Evolutionary conservation across 106 monocot genomes (phyloP).

Genomic region (Platanthera zijinensis): DNA sequence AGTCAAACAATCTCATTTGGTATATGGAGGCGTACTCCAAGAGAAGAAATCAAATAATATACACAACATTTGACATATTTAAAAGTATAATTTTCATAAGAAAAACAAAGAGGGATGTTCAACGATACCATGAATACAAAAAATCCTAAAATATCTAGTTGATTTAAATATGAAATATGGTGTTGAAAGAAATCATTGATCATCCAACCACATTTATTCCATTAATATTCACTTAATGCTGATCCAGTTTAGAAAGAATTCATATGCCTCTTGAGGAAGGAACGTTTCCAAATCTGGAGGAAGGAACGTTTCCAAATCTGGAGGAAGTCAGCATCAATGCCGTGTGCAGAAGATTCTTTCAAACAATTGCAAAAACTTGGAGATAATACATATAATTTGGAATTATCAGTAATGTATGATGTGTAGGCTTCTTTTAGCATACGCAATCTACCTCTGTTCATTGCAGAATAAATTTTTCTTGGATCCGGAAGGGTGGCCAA

Average conservation of each 20-base stretch:
- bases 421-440: too few relatives aligned
- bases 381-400: too few relatives aligned
- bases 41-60: slow-evolving; percentile 1
- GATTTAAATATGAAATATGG: background rate
- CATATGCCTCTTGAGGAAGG: background rate
- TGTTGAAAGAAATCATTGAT: background rate
- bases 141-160: background rate
- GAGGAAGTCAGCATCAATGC: too few relatives aligned
- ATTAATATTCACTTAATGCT: background rate
- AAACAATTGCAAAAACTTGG: too few relatives aligned
- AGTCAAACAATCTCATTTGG: background rate
- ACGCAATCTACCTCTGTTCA: too few relatives aligned
- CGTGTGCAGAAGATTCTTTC: too few relatives aligned
- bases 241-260: background rate
- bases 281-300: too few relatives aligned
- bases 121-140: background rate
- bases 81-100: background rate
- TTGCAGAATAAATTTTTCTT: too few relatives aligned
- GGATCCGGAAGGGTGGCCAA: too few relatives aligned
- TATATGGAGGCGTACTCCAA: background rate
- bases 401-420: too few relatives aligned
- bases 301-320: too few relatives aligned
- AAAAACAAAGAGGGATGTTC: background rate
- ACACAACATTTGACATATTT: background rate
- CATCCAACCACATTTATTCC: background rate